Base-by-base conservation (phyloP, 192 early-diverging fungal genomes). In the Backusella macrospora region DNA sequence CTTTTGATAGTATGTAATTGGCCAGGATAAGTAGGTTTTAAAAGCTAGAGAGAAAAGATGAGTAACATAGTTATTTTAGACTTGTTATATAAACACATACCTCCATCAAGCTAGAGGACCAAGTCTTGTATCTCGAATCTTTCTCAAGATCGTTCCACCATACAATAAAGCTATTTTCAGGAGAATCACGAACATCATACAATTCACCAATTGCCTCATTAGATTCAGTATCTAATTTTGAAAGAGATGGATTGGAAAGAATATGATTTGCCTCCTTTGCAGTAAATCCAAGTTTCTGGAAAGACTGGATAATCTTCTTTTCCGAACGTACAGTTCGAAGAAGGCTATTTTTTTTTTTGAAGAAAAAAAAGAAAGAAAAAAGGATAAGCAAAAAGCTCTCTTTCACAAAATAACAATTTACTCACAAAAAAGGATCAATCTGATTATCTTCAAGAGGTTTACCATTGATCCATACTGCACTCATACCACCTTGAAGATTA, bases 101-200 rank as follows among this genome's bases (percentile, higher is more conserved):
- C 9, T 80, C 82, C 62, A 67, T 72, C 14, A 94, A 40, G 15
- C 85, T 78, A 4, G 72, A 62, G 6, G 93, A 86, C 92, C 92
- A 97, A 34, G 73, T 62, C 2, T 80, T 70, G 79, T 98, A 99
- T 14, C 90, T 85, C 0, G 70, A 52, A 73, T 99, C 98, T 16
- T 83, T 91, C 72, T 95, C 95, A 21, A 99, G 80, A 79, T 99
- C 93, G 78, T 98, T 99, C 78, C 90, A 85, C 98, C 98, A 99
- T 23, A 92, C 66, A 15, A 95, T 78, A 48, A 87, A 85, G 26
- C 81, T 70, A 16, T 86, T 73, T 9, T 76, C 68, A 9, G 83
- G 80, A 6, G 69, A 78, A 67, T 92, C 89, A 40, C 95, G 93
- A 37, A 94, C 90, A 76, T 98, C 96, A 78, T 94, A 97, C 1